Evolutionary conservation across 2,329 filamentous ascomycete species (phyloP).

Genomic region (Arthrobotrys musiformis): DNA sequence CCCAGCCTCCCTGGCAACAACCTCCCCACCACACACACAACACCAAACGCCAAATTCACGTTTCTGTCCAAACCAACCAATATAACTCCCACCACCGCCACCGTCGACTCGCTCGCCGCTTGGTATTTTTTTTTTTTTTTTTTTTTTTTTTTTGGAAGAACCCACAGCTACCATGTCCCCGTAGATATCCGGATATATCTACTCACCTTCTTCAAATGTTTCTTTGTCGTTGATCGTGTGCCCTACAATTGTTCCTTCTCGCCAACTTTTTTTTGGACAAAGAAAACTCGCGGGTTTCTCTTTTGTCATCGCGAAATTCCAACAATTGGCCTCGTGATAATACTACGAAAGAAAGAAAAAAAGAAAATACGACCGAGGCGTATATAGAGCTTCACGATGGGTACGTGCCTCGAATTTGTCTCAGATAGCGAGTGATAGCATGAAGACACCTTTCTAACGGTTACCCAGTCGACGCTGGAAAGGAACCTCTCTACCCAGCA

Average conservation of each 20-base stretch:
- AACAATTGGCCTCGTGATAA: not conserved
- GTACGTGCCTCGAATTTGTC: conserved; percentile 5
- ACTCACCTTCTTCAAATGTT: conserved; percentile 19
- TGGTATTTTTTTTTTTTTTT: no score
- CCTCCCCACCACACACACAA: conserved; percentile 42
- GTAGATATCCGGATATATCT: conserved; percentile 54
- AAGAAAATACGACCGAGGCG: conserved; percentile 8
- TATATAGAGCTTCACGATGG: conserved; percentile 23
- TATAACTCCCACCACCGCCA: conserved; percentile 25
- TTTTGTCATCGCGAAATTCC: conserved; percentile 8
- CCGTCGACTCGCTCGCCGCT: conserved; percentile 19
- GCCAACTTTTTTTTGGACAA: not conserved
- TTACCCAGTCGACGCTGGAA: conserved; percentile 19
- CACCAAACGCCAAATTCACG: conserved; percentile 47
- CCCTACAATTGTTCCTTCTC: not conserved
- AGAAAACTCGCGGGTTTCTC: not conserved
- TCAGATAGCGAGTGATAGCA: not conserved
- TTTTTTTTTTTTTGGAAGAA: not conserved
- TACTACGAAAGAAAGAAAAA: not conserved
- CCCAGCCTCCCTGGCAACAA: conserved; percentile 38
- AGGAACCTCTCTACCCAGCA: conserved; percentile 36
- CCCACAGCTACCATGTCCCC: conserved; percentile 26
- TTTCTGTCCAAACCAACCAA: conserved; percentile 2
- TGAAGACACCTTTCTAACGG: not conserved
- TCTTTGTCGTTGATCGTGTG: conserved; percentile 37